Evolutionary conservation across 1,139 yeast genomes (phyloP).

Genomic region (Candida albicans): DNA sequence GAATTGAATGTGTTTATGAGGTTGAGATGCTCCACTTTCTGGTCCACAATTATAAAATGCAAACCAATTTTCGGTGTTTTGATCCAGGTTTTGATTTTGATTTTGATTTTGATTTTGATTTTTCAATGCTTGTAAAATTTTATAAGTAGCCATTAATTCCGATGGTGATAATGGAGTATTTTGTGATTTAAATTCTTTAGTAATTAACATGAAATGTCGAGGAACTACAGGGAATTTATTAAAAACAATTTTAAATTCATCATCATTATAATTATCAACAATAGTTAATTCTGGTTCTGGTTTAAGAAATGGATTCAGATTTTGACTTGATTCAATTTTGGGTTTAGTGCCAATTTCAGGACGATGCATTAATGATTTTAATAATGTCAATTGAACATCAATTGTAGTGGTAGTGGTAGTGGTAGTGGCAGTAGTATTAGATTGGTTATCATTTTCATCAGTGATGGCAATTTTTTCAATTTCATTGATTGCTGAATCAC

Average conservation of each 20-base stretch:
- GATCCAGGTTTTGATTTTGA: conserved; percentile 21
- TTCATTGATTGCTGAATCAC: conserved; percentile 27
- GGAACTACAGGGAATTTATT: conserved; percentile 87
- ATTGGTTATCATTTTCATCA: too few species aligned
- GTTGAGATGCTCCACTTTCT: conserved; percentile 88
- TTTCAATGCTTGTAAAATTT: conserved; percentile 41
- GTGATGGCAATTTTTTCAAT: conserved; percentile 20
- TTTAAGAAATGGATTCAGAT: conserved; percentile 68
- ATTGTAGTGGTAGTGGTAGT: too few species aligned
- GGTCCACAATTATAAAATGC: conserved; percentile 90
- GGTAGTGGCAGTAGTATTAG: too few species aligned
- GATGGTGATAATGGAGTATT: conserved; percentile 64
- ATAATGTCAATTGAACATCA: conserved; percentile 32
- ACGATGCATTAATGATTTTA: conserved; percentile 51
- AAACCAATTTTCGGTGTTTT: conserved; percentile 45
- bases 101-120: conserved; percentile 20
- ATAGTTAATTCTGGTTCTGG: conserved; percentile 80
- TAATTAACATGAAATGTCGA: conserved; percentile 74
- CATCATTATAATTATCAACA: conserved; percentile 47
- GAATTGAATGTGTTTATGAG: conserved; percentile 90
- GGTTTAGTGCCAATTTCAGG: conserved; percentile 49
- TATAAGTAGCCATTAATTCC: conserved; percentile 62
- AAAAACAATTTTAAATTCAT: conserved; percentile 63
- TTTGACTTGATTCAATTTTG: neutral
- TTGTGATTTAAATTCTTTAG: conserved; percentile 73